Evolutionary conservation across 2,329 filamentous ascomycete genomes (phyloP).

Genomic region (Didymella pomorum): DNA sequence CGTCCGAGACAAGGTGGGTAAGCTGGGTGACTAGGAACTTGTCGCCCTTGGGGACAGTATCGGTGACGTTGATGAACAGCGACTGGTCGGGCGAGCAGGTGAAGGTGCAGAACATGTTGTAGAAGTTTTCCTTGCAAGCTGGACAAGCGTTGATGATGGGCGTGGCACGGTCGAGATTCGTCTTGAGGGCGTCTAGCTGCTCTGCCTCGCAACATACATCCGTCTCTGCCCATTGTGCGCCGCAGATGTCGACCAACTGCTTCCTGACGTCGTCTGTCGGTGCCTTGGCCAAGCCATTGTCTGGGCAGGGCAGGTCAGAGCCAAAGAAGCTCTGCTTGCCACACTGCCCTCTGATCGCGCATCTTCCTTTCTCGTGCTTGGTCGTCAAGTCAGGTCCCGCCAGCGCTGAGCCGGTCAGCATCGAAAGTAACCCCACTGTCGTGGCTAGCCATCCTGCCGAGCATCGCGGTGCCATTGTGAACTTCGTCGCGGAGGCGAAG

Average conservation of each 20-base stretch:
- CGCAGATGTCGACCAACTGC: conserved; percentile 85
- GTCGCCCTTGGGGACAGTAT: conserved; percentile 68
- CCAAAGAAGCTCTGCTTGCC: conserved; percentile 91
- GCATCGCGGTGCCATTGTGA: conserved; percentile 34
- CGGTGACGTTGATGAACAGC: conserved; percentile 90
- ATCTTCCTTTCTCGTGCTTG: conserved; percentile 85
- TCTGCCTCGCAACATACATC: conserved; percentile 84
- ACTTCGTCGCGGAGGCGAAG: background rate
- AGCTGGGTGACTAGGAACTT: conserved; percentile 83
- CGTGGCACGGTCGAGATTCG: conserved; percentile 85
- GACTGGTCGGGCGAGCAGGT: conserved; percentile 98
- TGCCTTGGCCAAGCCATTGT: conserved; percentile 82
- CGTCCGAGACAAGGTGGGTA: conserved; percentile 84
- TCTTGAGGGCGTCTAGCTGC: conserved; percentile 82
- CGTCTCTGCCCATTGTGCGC: conserved; percentile 82
- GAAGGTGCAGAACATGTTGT: conserved; percentile 97
- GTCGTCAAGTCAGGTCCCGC: conserved; percentile 46
- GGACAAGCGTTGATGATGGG: conserved; percentile 92
- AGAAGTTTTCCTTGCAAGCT: conserved; percentile 98
- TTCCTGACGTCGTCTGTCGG: conserved; percentile 76
- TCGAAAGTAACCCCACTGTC: conserved; percentile 40
- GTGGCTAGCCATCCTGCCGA: conserved; percentile 35
- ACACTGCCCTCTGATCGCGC: conserved; percentile 89
- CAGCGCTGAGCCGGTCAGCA: conserved; percentile 39
- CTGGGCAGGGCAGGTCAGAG: conserved; percentile 86